These are phyloP conservation scores for Acer saccharum DNA, from an alignment of 345 rosid genomes.

Conservation along the genomic window DNA sequence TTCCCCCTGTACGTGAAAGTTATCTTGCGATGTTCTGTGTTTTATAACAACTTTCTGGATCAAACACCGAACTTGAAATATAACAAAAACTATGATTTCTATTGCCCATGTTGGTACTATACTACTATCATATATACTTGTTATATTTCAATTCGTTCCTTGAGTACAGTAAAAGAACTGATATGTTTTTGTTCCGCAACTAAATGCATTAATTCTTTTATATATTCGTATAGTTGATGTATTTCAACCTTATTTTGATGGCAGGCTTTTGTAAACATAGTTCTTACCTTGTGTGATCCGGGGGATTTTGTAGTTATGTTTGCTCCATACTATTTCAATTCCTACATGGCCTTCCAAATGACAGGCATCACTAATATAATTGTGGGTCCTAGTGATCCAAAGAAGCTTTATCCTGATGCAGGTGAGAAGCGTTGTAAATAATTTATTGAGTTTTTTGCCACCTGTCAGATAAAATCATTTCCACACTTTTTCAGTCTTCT, in stretches of 20 bases:
- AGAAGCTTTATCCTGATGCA: slow-evolving; percentile 88
- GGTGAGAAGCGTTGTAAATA: slow-evolving; percentile 42
- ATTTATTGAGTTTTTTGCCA: not conserved
- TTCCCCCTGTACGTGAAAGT: not conserved
- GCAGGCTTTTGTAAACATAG: slow-evolving; percentile 95
- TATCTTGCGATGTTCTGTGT: not conserved
- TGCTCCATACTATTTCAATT: slow-evolving; percentile 96
- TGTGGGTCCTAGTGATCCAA: slow-evolving; percentile 75
- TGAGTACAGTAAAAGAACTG: not conserved
- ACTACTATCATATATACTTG: not conserved
- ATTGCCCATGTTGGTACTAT: not conserved
- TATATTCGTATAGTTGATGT: slow-evolving; percentile 4
- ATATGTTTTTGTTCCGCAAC: slow-evolving; percentile 11
- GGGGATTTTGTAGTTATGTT: slow-evolving; percentile 95
- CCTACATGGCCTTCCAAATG: slow-evolving; percentile 99
- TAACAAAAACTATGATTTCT: not conserved
- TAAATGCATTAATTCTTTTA: not conserved
- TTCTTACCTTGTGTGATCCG: slow-evolving; percentile 79
- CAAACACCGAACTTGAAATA: not conserved
- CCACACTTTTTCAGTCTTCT: not conserved
- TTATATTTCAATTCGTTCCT: not conserved
- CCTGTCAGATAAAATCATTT: not conserved
- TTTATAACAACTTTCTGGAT: slow-evolving; percentile 4
- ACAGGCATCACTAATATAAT: slow-evolving; percentile 84
- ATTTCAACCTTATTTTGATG: slow-evolving; percentile 16